phyloP scores from a whole-genome alignment of 1,139 yeast species.

The Arxiozyma bovina region DNA sequence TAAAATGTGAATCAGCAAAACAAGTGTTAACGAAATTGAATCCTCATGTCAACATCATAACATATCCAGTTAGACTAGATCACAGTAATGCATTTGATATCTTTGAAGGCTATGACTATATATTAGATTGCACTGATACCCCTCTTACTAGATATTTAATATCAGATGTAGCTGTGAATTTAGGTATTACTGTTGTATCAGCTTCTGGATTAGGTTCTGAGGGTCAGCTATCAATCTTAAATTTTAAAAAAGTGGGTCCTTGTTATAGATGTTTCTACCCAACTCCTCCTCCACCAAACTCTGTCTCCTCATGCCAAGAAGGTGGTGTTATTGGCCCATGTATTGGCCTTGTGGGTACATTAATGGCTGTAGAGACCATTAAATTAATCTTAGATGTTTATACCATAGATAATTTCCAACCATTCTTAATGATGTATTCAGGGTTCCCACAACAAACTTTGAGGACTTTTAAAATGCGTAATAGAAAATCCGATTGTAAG shows the following conservation, averaged over 20 bases:
- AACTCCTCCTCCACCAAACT: conserved; percentile 74
- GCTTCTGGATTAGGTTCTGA: conserved; percentile 90
- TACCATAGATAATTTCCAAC: conserved; percentile 44
- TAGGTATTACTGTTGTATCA: conserved; percentile 67
- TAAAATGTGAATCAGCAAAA: conserved; percentile 74
- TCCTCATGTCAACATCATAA: conserved; percentile 51
- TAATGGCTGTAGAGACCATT: conserved; percentile 84
- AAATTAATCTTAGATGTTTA: conserved; percentile 60
- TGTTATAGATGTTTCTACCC: conserved; percentile 95
- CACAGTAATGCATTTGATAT: conserved; percentile 56
- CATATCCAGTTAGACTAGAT: conserved; percentile 46
- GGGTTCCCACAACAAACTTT: conserved; percentile 68
- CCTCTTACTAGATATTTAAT: conserved; percentile 82
- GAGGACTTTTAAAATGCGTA: conserved; percentile 73
- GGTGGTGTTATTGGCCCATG: conserved; percentile 96
- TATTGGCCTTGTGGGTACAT: conserved; percentile 79
- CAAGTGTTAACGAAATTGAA: conserved; percentile 46
- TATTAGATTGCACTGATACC: conserved; percentile 91
- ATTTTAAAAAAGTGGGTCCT: conserved; percentile 65
- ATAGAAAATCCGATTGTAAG: conserved; percentile 48
- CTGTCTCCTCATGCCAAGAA: conserved; percentile 80
- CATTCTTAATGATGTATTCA: conserved; percentile 61
- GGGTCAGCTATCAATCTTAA: conserved; percentile 76
- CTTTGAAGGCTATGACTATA: conserved; percentile 55
- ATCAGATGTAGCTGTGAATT: conserved; percentile 71